Base-by-base conservation (phyloP, 2,329 filamentous ascomycete genomes). In the Blastomyces parvus region DNA sequence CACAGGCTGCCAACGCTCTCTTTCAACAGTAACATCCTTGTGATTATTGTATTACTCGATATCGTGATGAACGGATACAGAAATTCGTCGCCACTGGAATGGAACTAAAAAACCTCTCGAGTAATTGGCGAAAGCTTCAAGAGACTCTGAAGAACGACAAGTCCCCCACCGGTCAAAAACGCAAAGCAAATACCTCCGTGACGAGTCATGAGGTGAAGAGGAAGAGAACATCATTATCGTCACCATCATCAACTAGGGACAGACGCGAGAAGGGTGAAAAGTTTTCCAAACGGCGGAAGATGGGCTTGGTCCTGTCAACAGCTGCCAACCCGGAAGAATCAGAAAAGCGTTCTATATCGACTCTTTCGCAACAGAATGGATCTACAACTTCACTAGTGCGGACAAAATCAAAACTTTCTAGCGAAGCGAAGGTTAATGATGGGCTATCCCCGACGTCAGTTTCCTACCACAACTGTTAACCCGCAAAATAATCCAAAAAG, bases 381-480 rank as follows among this genome's bases (percentile, higher is more conserved):
- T 68, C 60, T 70, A 72, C 48, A 71, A 74, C 57, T 48, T 59
- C 57, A 25, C 30, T 48, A 36, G 42, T 59, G 27, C 40, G 17
- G 7, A 22, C 42, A n/a, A 59, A 38, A 7, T 25, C 48, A 44
- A 60, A 56, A 25, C 56, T 70, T 67, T 60, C 62, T 57, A 56
- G 55, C 17, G 62, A 61, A 48, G 81, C 82, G 59, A 82, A 80
- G 55, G 78, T 87, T 65, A 90, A 90, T 70, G 82, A 84, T 55
- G 88, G 88, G 0, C 78, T 86, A 3, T 82, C 84, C 1, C 60
- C 70, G 40, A 74, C 68, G 77, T 79, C 50, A 71, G 76, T 70
- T 42, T 52, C 59, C 69, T 76, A 58, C 38, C 52, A 11, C 36
- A 48, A 56, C 7, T 62, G 11, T 33, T 25, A 13, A 19, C 6